These are phyloP conservation scores for Theobroma cacao DNA, from an alignment of 345 rosid genomes.

Conservation along the genomic window DNA sequence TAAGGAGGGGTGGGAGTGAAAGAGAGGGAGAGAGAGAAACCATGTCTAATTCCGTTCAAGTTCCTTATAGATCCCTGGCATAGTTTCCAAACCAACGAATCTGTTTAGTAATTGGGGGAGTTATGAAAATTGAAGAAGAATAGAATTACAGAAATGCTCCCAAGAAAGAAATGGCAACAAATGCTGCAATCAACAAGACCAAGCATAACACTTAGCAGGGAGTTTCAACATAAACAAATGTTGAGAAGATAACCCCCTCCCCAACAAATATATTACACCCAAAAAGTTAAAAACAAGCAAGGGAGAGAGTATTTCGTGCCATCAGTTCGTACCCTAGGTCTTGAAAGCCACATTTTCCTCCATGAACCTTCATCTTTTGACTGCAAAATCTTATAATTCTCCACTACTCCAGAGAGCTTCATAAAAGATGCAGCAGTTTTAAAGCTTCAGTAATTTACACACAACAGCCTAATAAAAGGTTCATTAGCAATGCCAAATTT, in stretches of 20 bases:
- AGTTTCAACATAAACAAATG: neutral
- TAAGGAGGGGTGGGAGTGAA: too few relatives aligned
- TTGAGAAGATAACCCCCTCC: neutral
- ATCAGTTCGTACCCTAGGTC: constrained; percentile 93
- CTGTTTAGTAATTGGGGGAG: neutral
- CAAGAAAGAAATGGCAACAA: neutral
- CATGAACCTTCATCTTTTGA: constrained; percentile 81
- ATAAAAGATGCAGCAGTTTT: constrained; percentile 10
- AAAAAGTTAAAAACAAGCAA: constrained; percentile 4
- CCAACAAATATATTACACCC: neutral
- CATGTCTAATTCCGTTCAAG: neutral
- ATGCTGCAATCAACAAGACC: neutral
- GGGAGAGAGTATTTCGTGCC: constrained; percentile 37
- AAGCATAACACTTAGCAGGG: neutral
- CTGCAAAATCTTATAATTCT: constrained; percentile 78
- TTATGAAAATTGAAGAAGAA: neutral
- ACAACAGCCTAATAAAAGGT: constrained; percentile 3
- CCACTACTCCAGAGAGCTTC: constrained; percentile 74
- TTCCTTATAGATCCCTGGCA: neutral
- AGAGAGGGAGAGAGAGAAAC: neutral
- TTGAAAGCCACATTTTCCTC: constrained; percentile 97
- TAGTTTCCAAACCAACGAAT: neutral
- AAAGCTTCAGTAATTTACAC: neutral
- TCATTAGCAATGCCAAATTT: constrained; percentile 2
- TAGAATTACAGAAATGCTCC: neutral